Base-by-base conservation (phyloP, 306 rosid species). In the Medicago lupulina region DNA sequence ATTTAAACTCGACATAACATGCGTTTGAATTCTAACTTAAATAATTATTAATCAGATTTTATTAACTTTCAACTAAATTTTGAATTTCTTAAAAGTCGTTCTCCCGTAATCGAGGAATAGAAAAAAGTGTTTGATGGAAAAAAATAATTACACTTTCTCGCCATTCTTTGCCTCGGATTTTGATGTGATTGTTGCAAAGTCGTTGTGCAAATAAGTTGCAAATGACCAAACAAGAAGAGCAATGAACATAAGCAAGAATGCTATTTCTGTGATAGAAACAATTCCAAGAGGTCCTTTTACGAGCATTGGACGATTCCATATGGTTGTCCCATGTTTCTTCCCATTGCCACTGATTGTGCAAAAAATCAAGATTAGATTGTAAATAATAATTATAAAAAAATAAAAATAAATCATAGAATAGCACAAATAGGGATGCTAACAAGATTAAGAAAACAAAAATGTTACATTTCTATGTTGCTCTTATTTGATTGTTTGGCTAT, bases 261-360 rank as follows among this genome's bases (percentile, higher is more conserved):
- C 70, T 1, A 93, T 59, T 68, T 89, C 98, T 19, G 78, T 79
- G 58, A 75, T 67, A 0, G 97, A 88, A 34, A 91, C 98, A 53
- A 93, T 89, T n/a, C 98, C 97, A 1, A 91, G 89, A 23, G 98
- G 98, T 12, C 98, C 96, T 82, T 82, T 91, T 1, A 87, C 85
- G 0, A 89, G 15, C 76, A 85, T 46, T 19, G 92, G 88, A 14
- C 81, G 82, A 58, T 83, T 88, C 92, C 92, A 91, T 62, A 47
- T 9, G 3, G 43, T 38, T 38, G 70, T 50, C 11, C 58, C 63
- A 7, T 9, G 9, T 9, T 72, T 38, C 57, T 59, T 46, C 21
- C n/a, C 65, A 9, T 59, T 72, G 70, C 4, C 28, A 44, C 55
- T 44, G 11, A 34, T 67, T 6, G 13, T 23, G 3, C 55, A 41